These are phyloP conservation scores for Cynara cardunculus DNA, from an alignment of 129 eudicot species.

Conservation along the genomic window DNA sequence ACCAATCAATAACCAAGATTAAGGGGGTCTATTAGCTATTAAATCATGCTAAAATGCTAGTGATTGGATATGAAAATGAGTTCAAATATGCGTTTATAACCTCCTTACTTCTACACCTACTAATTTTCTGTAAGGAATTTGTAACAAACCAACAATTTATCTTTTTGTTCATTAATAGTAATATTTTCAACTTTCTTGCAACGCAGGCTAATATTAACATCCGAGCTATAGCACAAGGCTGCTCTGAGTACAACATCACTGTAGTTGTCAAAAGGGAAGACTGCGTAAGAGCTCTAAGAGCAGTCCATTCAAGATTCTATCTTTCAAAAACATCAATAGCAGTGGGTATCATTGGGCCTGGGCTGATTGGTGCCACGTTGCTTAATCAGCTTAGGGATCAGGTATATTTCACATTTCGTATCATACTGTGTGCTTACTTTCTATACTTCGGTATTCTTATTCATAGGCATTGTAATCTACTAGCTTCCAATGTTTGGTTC, in stretches of 20 bases:
- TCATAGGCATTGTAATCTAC: neutral
- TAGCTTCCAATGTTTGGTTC: neutral
- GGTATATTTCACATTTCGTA: constrained; percentile 38
- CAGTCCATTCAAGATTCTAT: constrained; percentile 97
- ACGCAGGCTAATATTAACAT: constrained; percentile 90
- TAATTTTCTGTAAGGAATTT: neutral
- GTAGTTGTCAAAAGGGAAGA: constrained; percentile 96
- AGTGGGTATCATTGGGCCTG: constrained; percentile 96
- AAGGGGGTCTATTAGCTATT: too few relatives aligned
- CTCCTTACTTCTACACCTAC: neutral
- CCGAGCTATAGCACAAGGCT: constrained; percentile 99
- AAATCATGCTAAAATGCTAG: too few relatives aligned
- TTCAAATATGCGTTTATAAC: neutral
- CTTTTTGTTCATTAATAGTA: neutral
- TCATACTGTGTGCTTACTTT: neutral
- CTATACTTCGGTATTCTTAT: neutral
- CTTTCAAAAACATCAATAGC: constrained; percentile 90
- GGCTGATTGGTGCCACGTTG: constrained; percentile 92
- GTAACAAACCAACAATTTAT: neutral
- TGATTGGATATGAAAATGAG: neutral
- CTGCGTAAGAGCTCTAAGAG: constrained; percentile 85
- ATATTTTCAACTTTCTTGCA: neutral
- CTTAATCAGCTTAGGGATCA: constrained; percentile 95
- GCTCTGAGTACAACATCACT: constrained; percentile 90
- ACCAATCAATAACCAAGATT: too few relatives aligned